Evolutionary conservation across 2,329 filamentous ascomycete genomes (phyloP).

Genomic region (Cytospora piceae): DNA sequence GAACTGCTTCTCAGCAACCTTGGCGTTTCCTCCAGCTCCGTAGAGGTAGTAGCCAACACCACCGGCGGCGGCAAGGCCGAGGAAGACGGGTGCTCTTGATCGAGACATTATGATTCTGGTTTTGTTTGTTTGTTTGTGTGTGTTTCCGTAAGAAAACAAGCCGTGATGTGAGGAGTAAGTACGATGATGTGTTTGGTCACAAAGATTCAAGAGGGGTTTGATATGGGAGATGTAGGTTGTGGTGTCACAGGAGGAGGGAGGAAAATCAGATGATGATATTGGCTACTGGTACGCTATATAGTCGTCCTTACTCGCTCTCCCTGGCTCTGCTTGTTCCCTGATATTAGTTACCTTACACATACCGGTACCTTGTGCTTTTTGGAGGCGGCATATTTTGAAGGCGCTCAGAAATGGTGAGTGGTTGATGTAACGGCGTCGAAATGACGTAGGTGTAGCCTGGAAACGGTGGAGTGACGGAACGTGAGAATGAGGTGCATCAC

Average conservation of each 20-base stretch:
- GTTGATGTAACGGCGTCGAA: conserved; percentile 1
- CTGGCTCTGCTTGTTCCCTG: not conserved
- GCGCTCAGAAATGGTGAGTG: not conserved
- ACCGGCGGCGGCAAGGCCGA: conserved; percentile 67
- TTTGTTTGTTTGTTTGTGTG: not conserved
- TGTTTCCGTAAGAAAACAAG: not conserved
- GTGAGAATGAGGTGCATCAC: too few relatives aligned
- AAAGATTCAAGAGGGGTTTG: not conserved
- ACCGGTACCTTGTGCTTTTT: too few relatives aligned
- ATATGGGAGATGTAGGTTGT: not conserved
- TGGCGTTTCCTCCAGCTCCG: conserved; percentile 77
- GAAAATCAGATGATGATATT: not conserved
- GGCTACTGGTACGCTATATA: not conserved
- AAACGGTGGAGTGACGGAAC: not conserved
- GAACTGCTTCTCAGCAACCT: conserved; percentile 81
- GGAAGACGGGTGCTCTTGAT: conserved; percentile 51
- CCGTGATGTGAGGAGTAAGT: too few relatives aligned
- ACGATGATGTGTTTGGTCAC: not conserved
- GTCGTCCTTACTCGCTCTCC: not conserved
- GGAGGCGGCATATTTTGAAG: not conserved
- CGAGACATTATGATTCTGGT: conserved; percentile 46
- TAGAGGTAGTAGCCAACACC: conserved; percentile 91
- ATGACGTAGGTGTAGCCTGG: not conserved
- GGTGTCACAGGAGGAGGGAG: not conserved
- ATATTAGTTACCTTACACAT: too few relatives aligned